A percentile compares a stretch with the other conserved stretches of the same genome.
Conservation (phyloP, 495 filamentous ascomycete species). For the Hypomontagnella monticulosa region DNA sequence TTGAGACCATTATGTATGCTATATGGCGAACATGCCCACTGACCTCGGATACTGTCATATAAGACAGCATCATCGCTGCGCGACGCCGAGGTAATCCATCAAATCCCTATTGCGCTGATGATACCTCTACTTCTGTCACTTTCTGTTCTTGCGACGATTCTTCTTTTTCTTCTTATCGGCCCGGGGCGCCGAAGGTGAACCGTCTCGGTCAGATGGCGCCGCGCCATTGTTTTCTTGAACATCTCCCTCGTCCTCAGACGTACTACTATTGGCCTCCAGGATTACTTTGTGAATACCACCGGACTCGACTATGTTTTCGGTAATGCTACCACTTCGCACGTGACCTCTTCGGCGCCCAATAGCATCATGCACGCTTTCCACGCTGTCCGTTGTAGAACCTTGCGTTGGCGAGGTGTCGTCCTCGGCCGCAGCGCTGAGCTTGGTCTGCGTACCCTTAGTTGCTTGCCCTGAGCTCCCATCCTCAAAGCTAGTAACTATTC, state of each 20-base stretch:
- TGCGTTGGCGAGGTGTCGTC: constrained; percentile 40
- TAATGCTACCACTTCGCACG: constrained; percentile 86
- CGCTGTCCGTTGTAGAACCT: constrained; percentile 31
- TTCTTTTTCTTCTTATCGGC: constrained; percentile 32
- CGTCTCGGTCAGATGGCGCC: constrained; percentile 21
- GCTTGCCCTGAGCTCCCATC: constrained; percentile 33
- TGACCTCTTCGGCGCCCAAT: constrained; percentile 57
- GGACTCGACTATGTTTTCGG: constrained; percentile 83
- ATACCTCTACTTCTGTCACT: constrained; percentile 20
- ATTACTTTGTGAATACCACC: constrained; percentile 87
- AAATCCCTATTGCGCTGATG: not conserved
- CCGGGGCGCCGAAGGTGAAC: constrained; percentile 17
- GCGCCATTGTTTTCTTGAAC: constrained; percentile 4
- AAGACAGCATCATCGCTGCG: not conserved
- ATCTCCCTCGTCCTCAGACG: constrained; percentile 51
- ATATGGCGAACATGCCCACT: not conserved
- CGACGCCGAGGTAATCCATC: not conserved
- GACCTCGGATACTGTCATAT: not conserved
- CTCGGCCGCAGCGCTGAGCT: constrained; percentile 17
- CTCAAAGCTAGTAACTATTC: constrained; percentile 38
- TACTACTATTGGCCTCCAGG: constrained; percentile 73
- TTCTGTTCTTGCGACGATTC: constrained; percentile 36
- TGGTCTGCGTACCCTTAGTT: constrained; percentile 34
- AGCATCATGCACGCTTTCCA: constrained; percentile 30
- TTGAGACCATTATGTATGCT: constrained; percentile 14